These are phyloP conservation scores for Stromatinia cepivora DNA, from an alignment of 2,329 filamentous ascomycete genomes.

Conservation along the genomic window DNA sequence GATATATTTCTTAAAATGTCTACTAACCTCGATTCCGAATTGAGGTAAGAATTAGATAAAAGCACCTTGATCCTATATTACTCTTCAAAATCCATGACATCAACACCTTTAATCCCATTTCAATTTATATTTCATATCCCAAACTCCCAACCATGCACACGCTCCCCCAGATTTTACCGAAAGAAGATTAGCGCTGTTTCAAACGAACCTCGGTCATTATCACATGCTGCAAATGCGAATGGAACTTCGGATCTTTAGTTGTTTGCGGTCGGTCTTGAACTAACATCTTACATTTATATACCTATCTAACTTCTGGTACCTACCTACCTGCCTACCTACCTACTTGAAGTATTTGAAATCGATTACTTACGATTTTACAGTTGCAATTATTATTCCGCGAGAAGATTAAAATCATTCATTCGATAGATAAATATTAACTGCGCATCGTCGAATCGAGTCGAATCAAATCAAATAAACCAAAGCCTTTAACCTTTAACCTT, in stretches of 20 bases:
- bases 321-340: too few species aligned
- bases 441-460: too few species aligned
- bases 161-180: constrained; percentile 19
- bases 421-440: background rate
- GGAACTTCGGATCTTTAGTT: background rate
- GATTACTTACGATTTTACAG: too few species aligned
- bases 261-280: background rate
- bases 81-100: background rate
- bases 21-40: background rate
- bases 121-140: too few species aligned
- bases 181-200: background rate
- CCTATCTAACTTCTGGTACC: background rate
- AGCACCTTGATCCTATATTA: background rate
- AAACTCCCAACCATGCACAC: background rate
- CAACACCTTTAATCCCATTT: too few species aligned
- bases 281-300: background rate
- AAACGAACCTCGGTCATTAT: constrained; percentile 18
- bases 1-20: background rate
- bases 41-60: background rate
- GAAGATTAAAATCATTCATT: background rate
- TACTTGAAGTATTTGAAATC: background rate
- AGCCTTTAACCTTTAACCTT: background rate
- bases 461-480: background rate
- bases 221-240: constrained; percentile 12
- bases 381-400: background rate